Evolutionary conservation across 306 rosid species (phyloP).

Genomic region (Notholithocarpus densiflorus): DNA sequence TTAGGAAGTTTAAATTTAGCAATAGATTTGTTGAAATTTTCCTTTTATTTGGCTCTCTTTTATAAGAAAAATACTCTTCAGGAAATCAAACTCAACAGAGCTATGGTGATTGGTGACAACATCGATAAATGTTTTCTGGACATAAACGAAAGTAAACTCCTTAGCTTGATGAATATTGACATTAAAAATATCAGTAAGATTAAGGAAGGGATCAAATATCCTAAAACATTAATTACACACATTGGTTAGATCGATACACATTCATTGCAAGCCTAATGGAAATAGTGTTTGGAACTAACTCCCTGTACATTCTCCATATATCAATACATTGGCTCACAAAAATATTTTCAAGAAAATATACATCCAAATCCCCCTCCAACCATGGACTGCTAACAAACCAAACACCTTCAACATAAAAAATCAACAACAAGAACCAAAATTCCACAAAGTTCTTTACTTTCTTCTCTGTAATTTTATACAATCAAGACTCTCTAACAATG

Average conservation of each 20-base stretch:
- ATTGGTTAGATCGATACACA: neutral
- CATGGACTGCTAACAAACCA: slow-evolving; percentile 5
- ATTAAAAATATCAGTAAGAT: neutral
- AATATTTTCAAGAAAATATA: neutral
- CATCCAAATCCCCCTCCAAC: neutral
- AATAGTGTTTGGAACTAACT: neutral
- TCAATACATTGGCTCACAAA: neutral
- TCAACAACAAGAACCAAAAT: slow-evolving; percentile 20
- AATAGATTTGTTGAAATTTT: too few species aligned
- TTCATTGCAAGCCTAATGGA: neutral
- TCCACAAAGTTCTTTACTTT: slow-evolving; percentile 3
- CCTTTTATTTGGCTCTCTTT: too few species aligned
- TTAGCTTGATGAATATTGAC: too few species aligned
- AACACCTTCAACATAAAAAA: neutral
- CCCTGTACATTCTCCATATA: neutral
- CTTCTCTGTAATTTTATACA: slow-evolving; percentile 36
- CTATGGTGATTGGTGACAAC: too few species aligned
- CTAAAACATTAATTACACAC: neutral
- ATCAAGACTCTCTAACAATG: slow-evolving; percentile 61
- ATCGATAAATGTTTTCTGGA: too few species aligned
- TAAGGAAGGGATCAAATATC: neutral
- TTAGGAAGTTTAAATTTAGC: too few species aligned
- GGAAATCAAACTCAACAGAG: too few species aligned
- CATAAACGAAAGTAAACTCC: too few species aligned
- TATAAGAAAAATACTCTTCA: too few species aligned